These are phyloP conservation scores for Medicago truncatula DNA, from an alignment of 306 rosid species.

Conservation along the genomic window MtrunA17r5.0-ANR NC_053046.1:8130001-8130500, in stretches of 20 bases:
- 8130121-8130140: neutral
- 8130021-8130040: neutral
- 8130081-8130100: neutral
- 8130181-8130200: no score
- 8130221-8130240: neutral
- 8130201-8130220: no score
- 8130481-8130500: neutral
- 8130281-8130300: no score
- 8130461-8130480: neutral
- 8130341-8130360: neutral
- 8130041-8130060: no score
- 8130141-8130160: neutral
- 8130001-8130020: neutral
- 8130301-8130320: no score
- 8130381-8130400: neutral
- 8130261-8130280: neutral
- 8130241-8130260: neutral
- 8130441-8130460: neutral
- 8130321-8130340: no score
- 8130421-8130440: slow-evolving; percentile 32
- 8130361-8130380: slow-evolving; percentile 3
- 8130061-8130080: neutral
- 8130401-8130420: slow-evolving; percentile 22
- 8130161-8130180: no score
- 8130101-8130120: neutral